Percentiles rank a stretch among this genome's conserved stretches.
Conservation (phyloP, 2,329 filamentous ascomycete species). For the Xylaria sp. region DNA sequence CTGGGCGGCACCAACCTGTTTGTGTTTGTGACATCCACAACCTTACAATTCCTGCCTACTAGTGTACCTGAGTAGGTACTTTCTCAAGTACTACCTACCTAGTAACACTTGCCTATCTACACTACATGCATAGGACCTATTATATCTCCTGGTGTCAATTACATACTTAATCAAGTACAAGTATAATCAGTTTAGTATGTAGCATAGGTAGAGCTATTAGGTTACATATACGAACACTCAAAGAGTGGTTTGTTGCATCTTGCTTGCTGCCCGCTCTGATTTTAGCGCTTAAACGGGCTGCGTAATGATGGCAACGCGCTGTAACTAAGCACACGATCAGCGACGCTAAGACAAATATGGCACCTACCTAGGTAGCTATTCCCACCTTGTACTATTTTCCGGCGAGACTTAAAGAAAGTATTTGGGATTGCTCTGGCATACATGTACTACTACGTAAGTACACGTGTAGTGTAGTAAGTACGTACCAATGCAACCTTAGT, state of each 20-base stretch:
- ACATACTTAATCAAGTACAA: too few species aligned
- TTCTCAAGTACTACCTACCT: too few species aligned
- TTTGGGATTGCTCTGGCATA: conserved; percentile 8
- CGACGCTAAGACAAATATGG: conserved; percentile 16
- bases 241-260: not conserved
- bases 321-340: conserved; percentile 9
- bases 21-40: not conserved
- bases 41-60: not conserved
- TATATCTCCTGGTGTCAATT: not conserved
- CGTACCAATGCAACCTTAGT: conserved; percentile 6
- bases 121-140: too few species aligned
- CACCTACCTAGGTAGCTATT: conserved; percentile 8
- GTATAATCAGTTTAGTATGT: not conserved
- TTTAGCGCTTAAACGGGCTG: conserved; percentile 14
- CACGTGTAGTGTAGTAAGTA: not conserved
- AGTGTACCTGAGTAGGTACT: not conserved
- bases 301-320: conserved; percentile 7
- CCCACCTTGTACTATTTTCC: conserved; percentile 20
- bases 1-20: conserved; percentile 15
- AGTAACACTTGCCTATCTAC: too few species aligned
- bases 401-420: not conserved
- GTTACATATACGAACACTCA: not conserved
- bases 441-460: not conserved
- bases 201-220: not conserved
- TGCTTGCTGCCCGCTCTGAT: not conserved